phyloP scores from a whole-genome alignment of 2,329 filamentous ascomycete genomes.

The Sphaceloma murrayae region DNA sequence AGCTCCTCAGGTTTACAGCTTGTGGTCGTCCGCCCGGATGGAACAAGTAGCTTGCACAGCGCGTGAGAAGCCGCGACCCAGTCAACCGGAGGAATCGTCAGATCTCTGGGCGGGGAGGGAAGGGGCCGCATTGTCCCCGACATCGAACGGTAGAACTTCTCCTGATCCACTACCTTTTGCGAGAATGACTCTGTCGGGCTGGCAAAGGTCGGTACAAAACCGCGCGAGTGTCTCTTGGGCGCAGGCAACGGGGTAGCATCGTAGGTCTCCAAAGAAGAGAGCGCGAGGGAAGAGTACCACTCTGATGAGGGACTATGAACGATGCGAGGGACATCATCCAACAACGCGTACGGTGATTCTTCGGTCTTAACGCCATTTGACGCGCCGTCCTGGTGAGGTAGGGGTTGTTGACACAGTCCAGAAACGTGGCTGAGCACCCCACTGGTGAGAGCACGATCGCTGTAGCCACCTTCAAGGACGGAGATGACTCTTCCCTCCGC shows the following conservation, averaged over 20 bases:
- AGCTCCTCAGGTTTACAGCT: slow-evolving; percentile 75
- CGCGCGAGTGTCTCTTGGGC: slow-evolving; percentile 47
- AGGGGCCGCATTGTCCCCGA: slow-evolving; percentile 43
- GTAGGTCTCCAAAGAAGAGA: slow-evolving; percentile 60
- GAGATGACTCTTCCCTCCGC: slow-evolving; percentile 83
- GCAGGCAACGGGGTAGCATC: slow-evolving; percentile 43
- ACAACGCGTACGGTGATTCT: slow-evolving; percentile 23
- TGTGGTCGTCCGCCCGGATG: slow-evolving; percentile 59
- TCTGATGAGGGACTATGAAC: slow-evolving; percentile 24
- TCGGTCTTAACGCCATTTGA: slow-evolving; percentile 25
- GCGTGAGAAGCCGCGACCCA: slow-evolving; percentile 82
- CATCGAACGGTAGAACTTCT: slow-evolving; percentile 54
- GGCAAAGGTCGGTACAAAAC: slow-evolving; percentile 62
- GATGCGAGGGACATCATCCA: slow-evolving; percentile 31
- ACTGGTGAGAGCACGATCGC: slow-evolving; percentile 77
- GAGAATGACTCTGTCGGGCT: slow-evolving; percentile 82
- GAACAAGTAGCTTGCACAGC: slow-evolving; percentile 72
- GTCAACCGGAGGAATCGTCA: slow-evolving; percentile 60
- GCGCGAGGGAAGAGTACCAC: slow-evolving; percentile 42
- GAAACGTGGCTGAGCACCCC: slow-evolving; percentile 85
- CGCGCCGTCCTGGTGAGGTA: background rate
- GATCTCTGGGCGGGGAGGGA: slow-evolving; percentile 34
- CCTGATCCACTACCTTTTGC: slow-evolving; percentile 63
- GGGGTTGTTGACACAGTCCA: slow-evolving; percentile 56
- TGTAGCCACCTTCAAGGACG: slow-evolving; percentile 92